A percentile compares a stretch with the other conserved stretches of the same genome.
Conservation (phyloP, 169 alveolate genomes). For the Plasmodium gallinaceum region DNA sequence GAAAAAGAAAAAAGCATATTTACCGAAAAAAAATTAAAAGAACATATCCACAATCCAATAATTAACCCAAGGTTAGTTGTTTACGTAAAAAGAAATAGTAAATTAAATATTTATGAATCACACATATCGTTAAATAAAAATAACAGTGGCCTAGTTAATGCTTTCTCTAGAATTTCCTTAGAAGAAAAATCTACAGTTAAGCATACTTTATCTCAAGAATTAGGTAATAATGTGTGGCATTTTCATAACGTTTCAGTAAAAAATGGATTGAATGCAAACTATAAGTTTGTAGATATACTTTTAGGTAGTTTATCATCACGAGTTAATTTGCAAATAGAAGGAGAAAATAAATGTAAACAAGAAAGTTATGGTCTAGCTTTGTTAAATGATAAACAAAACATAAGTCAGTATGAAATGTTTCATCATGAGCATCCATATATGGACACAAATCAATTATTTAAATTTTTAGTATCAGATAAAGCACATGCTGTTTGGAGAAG, state of each 20-base stretch:
- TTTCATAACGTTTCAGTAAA: constrained; percentile 79
- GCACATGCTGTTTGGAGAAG: constrained; percentile 84
- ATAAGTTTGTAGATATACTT: constrained; percentile 66
- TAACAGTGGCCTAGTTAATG: constrained; percentile 80
- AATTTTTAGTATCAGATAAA: constrained; percentile 78
- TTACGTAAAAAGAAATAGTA: constrained; percentile 77
- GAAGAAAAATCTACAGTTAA: constrained; percentile 78
- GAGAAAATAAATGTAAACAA: constrained; percentile 55
- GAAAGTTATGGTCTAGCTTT: constrained; percentile 65
- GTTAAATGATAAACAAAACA: constrained; percentile 64
- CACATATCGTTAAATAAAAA: constrained; percentile 61
- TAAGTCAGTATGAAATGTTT: constrained; percentile 80
- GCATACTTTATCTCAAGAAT: constrained; percentile 81
- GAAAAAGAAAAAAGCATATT: constrained; percentile 21
- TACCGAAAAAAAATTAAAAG: constrained; percentile 26
- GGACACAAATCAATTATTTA: constrained; percentile 78
- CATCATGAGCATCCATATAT: constrained; percentile 79
- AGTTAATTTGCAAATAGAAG: constrained; percentile 80
- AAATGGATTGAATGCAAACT: constrained; percentile 68
- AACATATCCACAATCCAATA: constrained; percentile 41
- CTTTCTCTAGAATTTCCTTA: constrained; percentile 77
- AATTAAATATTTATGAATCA: constrained; percentile 78
- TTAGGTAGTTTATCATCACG: constrained; percentile 79
- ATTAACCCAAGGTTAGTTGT: constrained; percentile 79
- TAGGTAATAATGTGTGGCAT: constrained; percentile 76